A percentile compares a stretch with the other conserved stretches of the same genome.
phyloP scores from a whole-genome alignment of 257 asterid genomes.

The Gentiana straminea region DNA sequence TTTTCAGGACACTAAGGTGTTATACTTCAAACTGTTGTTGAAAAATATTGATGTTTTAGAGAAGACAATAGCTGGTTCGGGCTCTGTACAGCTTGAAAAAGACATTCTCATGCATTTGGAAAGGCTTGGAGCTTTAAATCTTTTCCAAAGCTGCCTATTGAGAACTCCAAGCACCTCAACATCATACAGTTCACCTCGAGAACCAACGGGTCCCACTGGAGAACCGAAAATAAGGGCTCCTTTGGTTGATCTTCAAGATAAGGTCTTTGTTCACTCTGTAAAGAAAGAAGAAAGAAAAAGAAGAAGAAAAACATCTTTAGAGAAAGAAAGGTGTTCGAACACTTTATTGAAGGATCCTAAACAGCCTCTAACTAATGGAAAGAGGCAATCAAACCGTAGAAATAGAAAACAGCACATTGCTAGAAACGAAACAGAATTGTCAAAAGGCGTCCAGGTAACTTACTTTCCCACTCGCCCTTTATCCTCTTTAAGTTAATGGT shows the following conservation, averaged over 20 bases:
- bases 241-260: constrained; percentile 11
- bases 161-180: constrained; percentile 28
- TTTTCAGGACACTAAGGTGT: constrained; percentile 23
- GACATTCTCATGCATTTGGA: constrained; percentile 64
- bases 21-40: constrained; percentile 49
- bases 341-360: constrained; percentile 11
- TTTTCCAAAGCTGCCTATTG: constrained; percentile 49
- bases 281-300: constrained; percentile 43
- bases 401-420: constrained; percentile 38
- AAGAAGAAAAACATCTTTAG: constrained; percentile 34
- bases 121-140: constrained; percentile 68
- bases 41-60: constrained; percentile 60
- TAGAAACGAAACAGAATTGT: constrained; percentile 66
- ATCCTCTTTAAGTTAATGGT: constrained; percentile 11
- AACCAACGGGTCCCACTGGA: constrained; percentile 25
- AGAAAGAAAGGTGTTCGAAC: constrained; percentile 16
- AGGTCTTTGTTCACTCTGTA: constrained; percentile 43
- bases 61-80: constrained; percentile 47
- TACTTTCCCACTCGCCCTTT: constrained; percentile 18
- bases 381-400: constrained; percentile 23
- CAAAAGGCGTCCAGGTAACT: constrained; percentile 67
- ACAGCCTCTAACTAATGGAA: constrained; percentile 15
- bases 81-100: constrained; percentile 40
- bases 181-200: constrained; percentile 15
- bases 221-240: constrained; percentile 19